Percentiles rank a stretch among this genome's conserved stretches.
Evolutionary conservation across 192 early-diverging fungal genomes (phyloP).

Genomic region (Dissophora globulifera): DNA sequence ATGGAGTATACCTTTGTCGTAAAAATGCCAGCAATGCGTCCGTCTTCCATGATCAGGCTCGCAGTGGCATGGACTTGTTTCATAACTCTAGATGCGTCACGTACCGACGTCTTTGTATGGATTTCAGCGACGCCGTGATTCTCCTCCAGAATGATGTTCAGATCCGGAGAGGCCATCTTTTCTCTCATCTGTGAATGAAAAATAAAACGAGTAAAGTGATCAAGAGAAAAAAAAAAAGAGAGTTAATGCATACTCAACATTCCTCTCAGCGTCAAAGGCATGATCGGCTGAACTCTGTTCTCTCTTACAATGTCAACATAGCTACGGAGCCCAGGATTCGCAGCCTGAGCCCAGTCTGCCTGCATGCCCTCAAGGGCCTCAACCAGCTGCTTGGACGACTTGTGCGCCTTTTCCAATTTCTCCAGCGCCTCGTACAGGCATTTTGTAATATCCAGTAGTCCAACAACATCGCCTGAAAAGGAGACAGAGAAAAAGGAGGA

Average conservation of each 20-base stretch:
- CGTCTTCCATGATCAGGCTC: slow-evolving; percentile 72
- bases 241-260: no score
- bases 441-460: slow-evolving; percentile 81
- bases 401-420: slow-evolving; percentile 81
- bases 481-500: neutral
- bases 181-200: slow-evolving; percentile 68
- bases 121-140: slow-evolving; percentile 64
- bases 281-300: no score
- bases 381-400: slow-evolving; percentile 75
- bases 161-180: slow-evolving; percentile 88
- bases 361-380: slow-evolving; percentile 82
- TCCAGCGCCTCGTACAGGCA: slow-evolving; percentile 84
- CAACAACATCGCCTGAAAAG: slow-evolving; percentile 85
- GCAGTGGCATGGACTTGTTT: slow-evolving; percentile 73
- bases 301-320: slow-evolving; percentile 31
- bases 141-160: slow-evolving; percentile 78
- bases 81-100: slow-evolving; percentile 75
- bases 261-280: no score
- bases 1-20: slow-evolving; percentile 45
- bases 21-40: slow-evolving; percentile 79
- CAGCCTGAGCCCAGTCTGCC: slow-evolving; percentile 71
- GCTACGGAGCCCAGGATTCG: slow-evolving; percentile 55
- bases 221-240: no score
- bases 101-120: slow-evolving; percentile 65
- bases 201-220: neutral